Base-by-base conservation (phyloP, 148 eudicot genomes). In the Pharnaceum exiguum region DNA sequence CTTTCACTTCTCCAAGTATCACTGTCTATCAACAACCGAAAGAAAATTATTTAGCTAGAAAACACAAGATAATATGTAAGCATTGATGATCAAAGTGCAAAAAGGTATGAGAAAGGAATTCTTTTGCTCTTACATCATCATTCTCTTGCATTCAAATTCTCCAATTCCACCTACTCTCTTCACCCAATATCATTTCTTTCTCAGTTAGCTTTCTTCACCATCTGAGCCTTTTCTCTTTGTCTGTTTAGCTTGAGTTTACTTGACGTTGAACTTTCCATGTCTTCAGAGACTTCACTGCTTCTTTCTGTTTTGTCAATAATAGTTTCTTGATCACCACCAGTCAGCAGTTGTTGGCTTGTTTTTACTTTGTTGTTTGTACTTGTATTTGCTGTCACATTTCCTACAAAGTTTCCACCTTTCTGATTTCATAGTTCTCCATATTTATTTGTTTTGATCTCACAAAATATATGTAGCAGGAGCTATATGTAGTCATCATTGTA, bases 81-180 rank as follows among this genome's bases (percentile, higher is more conserved):
- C 50, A 36, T 38, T 16, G 25, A 7, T 18, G 9, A 51, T 3
- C 9, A 63, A 37, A 42, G n/a, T n/a, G n/a, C n/a, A 40, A 47
- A 42, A 15, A 32, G 17, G 46, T 48, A 27, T n/a, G 43, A 33
- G n/a, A 12, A 39, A 2, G 9, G 23, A 49, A 51, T 11, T 17
- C 54, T 46, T 46, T 47, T 44, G 63, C 27, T 39, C 7, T 26
- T 46, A 25, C 65, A 62, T 70, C 76, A 64, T 66, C 67, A 68
- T 57, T 61, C n/a, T n/a, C n/a, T n/a, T 60, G 19, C 40, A 28
- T 68, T 62, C 46, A 60, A 55, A 73, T 76, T 67, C 69, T 66
- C 51, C 75, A 51, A 45, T 44, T 65, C 67, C 60, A 74, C 85
- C 77, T 71, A 77, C 79, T 63, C 21, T 66, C 68, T 74, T 55